Evolutionary conservation across 345 rosid genomes (phyloP).

Genomic region (Toxicodendron radicans): DNA sequence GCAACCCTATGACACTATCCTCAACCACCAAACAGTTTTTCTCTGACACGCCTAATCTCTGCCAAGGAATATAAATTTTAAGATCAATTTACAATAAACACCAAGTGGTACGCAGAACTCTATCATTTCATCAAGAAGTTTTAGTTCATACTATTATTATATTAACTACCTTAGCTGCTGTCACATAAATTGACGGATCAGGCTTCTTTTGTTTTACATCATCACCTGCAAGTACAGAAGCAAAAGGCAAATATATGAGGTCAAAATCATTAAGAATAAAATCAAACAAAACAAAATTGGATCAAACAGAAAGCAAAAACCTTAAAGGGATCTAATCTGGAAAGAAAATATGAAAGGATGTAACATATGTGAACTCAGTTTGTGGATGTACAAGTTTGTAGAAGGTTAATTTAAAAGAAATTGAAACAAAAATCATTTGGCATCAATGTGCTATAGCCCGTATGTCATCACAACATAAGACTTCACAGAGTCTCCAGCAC

Average conservation of each 20-base stretch:
- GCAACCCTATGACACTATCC: constrained; percentile 93
- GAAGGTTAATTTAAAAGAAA: background rate
- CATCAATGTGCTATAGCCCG: background rate
- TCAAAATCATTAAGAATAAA: background rate
- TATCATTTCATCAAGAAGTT: background rate
- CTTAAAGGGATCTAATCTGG: constrained; percentile 1
- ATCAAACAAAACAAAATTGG: background rate
- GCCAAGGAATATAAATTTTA: constrained; percentile 25
- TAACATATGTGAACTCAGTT: background rate
- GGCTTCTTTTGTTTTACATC: constrained; percentile 99
- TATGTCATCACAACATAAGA: background rate
- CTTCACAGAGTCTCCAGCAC: background rate
- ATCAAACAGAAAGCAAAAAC: background rate
- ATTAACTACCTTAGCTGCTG: constrained; percentile 65
- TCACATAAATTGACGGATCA: constrained; percentile 76
- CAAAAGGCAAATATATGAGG: background rate
- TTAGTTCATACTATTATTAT: background rate
- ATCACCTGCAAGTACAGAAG: constrained; percentile 52
- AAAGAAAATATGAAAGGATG: background rate
- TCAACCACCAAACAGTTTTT: constrained; percentile 87
- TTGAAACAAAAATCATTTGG: background rate
- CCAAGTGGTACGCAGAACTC: background rate
- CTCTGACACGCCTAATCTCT: constrained; percentile 73
- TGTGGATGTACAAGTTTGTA: background rate
- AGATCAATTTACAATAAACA: constrained; percentile 3